Conservation (phyloP, 31 red algal species). For the Asparagopsis taxiformis region DNA sequence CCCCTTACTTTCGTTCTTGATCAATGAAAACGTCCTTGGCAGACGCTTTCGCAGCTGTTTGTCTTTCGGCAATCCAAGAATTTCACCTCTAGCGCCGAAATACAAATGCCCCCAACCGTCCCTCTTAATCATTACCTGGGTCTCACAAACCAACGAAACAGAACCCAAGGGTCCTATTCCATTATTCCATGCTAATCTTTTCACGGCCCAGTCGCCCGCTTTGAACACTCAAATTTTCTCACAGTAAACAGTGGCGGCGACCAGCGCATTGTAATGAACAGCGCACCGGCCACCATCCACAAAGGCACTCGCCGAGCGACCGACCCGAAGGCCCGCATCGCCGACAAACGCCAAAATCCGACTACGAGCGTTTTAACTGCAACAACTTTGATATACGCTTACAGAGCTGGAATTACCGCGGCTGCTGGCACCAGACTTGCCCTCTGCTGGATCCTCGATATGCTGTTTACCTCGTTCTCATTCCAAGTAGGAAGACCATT, state of each 20-base stretch:
- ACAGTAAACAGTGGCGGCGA: constrained; percentile 65
- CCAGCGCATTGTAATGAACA: constrained; percentile 5
- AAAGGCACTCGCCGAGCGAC: constrained; percentile 22
- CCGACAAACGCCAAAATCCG: constrained; percentile 64
- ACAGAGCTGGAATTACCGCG: constrained; percentile 93
- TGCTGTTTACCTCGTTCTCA: constrained; percentile 46
- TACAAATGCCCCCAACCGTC: constrained; percentile 71
- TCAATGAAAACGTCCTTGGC: too few relatives aligned
- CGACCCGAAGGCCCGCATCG: constrained; percentile 24
- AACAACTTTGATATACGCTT: constrained; percentile 97
- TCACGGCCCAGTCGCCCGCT: constrained; percentile 59
- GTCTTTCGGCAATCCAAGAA: too few relatives aligned
- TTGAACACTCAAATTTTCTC: constrained; percentile 85
- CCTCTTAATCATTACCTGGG: constrained; percentile 72
- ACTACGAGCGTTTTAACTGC: constrained; percentile 96
- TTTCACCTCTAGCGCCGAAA: too few relatives aligned
- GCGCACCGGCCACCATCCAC: constrained; percentile 30
- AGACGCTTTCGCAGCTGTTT: constrained; percentile 73
- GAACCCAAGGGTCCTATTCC: constrained; percentile 58
- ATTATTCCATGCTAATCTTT: constrained; percentile 93
- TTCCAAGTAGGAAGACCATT: constrained; percentile 36
- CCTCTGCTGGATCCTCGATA: constrained; percentile 74
- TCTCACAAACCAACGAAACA: constrained; percentile 61
- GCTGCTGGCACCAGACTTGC: constrained; percentile 91
- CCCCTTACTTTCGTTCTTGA: too few relatives aligned